Conservation (phyloP, 768 basidiomycete genomes). For the Agrocybe praecox region DNA sequence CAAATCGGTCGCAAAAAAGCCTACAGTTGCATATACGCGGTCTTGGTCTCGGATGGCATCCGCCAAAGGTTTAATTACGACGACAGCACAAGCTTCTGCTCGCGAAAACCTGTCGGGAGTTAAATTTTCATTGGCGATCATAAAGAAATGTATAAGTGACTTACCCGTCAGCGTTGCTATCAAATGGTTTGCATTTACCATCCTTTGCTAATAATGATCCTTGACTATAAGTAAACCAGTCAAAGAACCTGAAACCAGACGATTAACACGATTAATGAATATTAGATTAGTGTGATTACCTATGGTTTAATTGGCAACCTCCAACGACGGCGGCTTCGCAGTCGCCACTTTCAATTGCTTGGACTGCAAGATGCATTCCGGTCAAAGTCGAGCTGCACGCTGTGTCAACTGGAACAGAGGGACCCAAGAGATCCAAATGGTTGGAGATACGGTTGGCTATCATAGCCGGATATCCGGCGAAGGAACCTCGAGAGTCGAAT, state of each 20-base stretch:
- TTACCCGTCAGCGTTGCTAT: conserved; percentile 44
- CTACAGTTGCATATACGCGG: conserved; percentile 41
- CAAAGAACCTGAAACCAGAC: conserved; percentile 27
- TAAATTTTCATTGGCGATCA: neutral
- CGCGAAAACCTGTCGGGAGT: conserved; percentile 33
- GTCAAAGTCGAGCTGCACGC: conserved; percentile 52
- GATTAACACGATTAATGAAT: neutral
- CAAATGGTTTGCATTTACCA: conserved; percentile 47
- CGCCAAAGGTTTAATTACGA: conserved; percentile 42
- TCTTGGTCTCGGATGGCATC: conserved; percentile 40
- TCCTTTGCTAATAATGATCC: conserved; percentile 38
- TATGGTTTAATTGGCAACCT: conserved; percentile 43
- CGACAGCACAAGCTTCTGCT: conserved; percentile 37
- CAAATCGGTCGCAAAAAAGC: neutral
- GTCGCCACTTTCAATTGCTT: conserved; percentile 44
- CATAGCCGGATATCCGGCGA: conserved; percentile 34
- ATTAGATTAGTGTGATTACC: conserved; percentile 23
- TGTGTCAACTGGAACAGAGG: conserved; percentile 51
- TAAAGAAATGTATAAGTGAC: conserved; percentile 5
- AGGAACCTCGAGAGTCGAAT: conserved; percentile 31
- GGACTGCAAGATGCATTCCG: conserved; percentile 50
- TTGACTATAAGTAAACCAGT: conserved; percentile 39
- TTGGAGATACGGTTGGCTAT: conserved; percentile 45
- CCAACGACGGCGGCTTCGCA: conserved; percentile 51
- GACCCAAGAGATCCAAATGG: conserved; percentile 42